Base-by-base conservation (phyloP, 768 basidiomycete genomes). In the Amylocystis lapponica region DNA sequence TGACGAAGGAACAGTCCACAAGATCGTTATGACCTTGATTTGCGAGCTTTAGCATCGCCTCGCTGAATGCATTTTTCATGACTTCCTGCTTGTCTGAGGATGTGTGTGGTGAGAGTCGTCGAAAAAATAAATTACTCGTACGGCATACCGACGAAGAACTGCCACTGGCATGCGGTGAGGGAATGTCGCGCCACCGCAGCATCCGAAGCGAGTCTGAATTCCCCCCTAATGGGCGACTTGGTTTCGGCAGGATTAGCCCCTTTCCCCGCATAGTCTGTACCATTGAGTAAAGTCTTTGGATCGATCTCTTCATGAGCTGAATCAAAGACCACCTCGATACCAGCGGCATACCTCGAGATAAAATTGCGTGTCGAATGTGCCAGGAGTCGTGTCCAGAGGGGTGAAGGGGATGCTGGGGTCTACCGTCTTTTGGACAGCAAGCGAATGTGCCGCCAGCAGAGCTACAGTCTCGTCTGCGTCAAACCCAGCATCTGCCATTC, bases 301-400 rank as follows among this genome's bases (percentile, higher is more conserved):
- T 30, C n/a, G 43, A 35, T 25, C 13, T 30, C 19, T 6, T 33
- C 5, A 25, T 39, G 44, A 16, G 46, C 57, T 11, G 42, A 48
- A 34, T 51, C 46, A 29, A n/a, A 12, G 7, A 35, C 19, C 5
- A 11, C 5, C 27, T 10, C 39, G 8, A 27, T 26, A 13, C 16
- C 13, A 13, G 9, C 23, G 49, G 43, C 30, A 32, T 38, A 40
- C 43, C 46, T 58, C 57, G 17, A 56, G 42, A 46, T 60, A 60
- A 43, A 62, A 49, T 38, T 60, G 53, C 4, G 59, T 46, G 39
- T 58, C 57, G 42, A 60, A 62, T 4, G 44, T 12, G 16, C 23
- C 39, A 8, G 59, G 61, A 1, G 57, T 62, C 10, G 56, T 59
- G 32, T 57, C 53, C 43, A 56, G 53, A 2, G 56, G 56, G 9